Conservation (phyloP, 768 basidiomycete genomes). For the Tephrocybe sp. region DNA sequence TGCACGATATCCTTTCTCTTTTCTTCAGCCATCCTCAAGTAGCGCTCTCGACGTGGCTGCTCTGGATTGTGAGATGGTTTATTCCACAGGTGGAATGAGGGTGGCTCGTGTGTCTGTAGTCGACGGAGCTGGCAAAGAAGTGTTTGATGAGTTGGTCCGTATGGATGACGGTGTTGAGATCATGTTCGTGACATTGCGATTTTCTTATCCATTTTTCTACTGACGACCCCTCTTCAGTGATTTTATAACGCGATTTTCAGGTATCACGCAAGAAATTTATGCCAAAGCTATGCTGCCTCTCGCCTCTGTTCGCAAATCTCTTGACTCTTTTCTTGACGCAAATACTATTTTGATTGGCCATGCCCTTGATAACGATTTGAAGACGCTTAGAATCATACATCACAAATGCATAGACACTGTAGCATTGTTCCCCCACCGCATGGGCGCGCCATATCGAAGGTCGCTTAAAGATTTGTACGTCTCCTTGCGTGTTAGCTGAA, state of each 20-base stretch:
- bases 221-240: conserved; percentile 54
- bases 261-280: conserved; percentile 59
- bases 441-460: conserved; percentile 72
- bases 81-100: conserved; percentile 89
- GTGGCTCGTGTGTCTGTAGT: conserved; percentile 90
- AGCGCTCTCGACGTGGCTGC: conserved; percentile 73
- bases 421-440: conserved; percentile 77
- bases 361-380: conserved; percentile 92
- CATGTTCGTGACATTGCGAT: conserved; percentile 62
- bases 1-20: conserved; percentile 71
- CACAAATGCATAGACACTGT: conserved; percentile 84
- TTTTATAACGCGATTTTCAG: conserved; percentile 89
- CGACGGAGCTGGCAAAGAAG: conserved; percentile 65
- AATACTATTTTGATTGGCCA: conserved; percentile 89
- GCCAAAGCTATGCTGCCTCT: conserved; percentile 67
- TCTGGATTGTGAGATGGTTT: conserved; percentile 96
- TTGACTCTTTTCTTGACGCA: conserved; percentile 70
- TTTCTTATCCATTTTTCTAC: background rate
- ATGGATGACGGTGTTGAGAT: conserved; percentile 81
- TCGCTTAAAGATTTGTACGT: conserved; percentile 79
- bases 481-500: background rate
- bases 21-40: conserved; percentile 25
- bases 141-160: conserved; percentile 80
- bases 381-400: conserved; percentile 86
- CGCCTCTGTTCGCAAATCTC: conserved; percentile 57